A percentile compares a stretch with the other conserved stretches of the same genome.
Conservation (phyloP, 345 rosid genomes). For the Laguncularia racemosa region DNA sequence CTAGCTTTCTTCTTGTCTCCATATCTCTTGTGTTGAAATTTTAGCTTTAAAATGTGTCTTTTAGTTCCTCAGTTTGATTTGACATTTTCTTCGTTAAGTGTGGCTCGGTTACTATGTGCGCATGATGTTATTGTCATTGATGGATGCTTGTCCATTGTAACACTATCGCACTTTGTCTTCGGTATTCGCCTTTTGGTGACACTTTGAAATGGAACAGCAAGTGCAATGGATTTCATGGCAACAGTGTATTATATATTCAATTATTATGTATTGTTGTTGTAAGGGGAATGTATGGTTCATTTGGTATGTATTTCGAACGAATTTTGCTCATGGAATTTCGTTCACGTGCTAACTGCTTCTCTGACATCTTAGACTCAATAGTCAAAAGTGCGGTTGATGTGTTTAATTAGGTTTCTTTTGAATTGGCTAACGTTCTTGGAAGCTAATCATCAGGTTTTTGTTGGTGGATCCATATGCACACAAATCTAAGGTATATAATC, state of each 20-base stretch:
- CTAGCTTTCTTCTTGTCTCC: too few relatives aligned
- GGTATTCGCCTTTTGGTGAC: conserved; percentile 3
- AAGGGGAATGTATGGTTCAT: too few relatives aligned
- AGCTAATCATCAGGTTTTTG: conserved; percentile 5
- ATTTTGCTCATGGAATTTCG: conserved; percentile 7
- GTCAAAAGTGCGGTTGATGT: too few relatives aligned
- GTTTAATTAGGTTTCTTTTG: neutral
- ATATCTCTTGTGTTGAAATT: neutral
- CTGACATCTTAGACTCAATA: conserved; percentile 2
- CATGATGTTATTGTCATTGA: conserved; percentile 1
- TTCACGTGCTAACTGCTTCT: conserved; percentile 11
- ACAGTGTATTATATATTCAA: too few relatives aligned
- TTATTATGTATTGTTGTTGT: too few relatives aligned
- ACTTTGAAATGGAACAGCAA: neutral
- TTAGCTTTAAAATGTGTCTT: conserved; percentile 4
- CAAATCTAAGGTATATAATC: too few relatives aligned
- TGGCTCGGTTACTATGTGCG: conserved; percentile 1
- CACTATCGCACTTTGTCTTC: conserved; percentile 3
- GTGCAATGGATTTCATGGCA: too few relatives aligned
- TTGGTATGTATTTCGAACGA: neutral
- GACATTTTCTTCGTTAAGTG: neutral
- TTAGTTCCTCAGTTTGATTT: conserved; percentile 4
- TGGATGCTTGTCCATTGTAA: neutral
- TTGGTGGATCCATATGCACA: conserved; percentile 3
- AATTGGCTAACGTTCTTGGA: neutral